These are phyloP conservation scores for Lactarius sanguifluus DNA, from an alignment of 768 basidiomycete genomes.

Conservation along the genomic window DNA sequence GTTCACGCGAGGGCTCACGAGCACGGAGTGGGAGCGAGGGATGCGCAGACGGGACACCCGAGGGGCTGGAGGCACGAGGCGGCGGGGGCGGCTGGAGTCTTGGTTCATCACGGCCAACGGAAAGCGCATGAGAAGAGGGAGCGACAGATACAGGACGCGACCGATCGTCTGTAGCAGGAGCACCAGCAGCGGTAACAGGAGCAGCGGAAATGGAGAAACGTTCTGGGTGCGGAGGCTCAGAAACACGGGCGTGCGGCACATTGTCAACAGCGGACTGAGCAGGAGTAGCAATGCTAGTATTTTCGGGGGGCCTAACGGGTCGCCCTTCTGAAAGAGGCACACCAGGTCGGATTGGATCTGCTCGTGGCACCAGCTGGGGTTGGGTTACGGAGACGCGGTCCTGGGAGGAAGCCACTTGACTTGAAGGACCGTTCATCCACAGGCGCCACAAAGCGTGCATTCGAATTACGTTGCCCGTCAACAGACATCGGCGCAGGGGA, in stretches of 20 bases:
- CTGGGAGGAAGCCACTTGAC: conserved; percentile 26
- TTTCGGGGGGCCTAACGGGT: conserved; percentile 29
- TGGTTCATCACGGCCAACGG: conserved; percentile 18
- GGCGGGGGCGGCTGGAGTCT: conserved; percentile 13
- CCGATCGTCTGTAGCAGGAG: conserved; percentile 9
- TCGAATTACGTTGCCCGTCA: conserved; percentile 15
- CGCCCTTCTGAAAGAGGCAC: conserved; percentile 32
- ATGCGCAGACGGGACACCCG: conserved; percentile 13
- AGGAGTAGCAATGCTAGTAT: conserved; percentile 24
- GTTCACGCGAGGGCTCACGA: conserved; percentile 27
- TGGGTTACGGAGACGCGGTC: conserved; percentile 16
- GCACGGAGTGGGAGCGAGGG: conserved; percentile 13
- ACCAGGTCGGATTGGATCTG: conserved; percentile 13
- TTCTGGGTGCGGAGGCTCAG: conserved; percentile 12
- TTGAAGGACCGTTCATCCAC: conserved; percentile 31
- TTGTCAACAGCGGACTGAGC: conserved; percentile 10
- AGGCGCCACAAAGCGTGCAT: conserved; percentile 23
- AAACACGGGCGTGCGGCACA: conserved; percentile 8
- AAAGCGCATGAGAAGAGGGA: conserved; percentile 14
- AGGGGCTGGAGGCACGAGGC: conserved; percentile 8
- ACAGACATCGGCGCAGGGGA: neutral
- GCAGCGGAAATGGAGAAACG: conserved; percentile 1
- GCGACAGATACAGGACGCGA: conserved; percentile 13
- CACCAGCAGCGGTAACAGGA: neutral
- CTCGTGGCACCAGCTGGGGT: conserved; percentile 13